A percentile compares a stretch with the other conserved stretches of the same genome.
phyloP scores from a whole-genome alignment of 2,329 filamentous ascomycete genomes.

The Scedosporium minutisporum region DNA sequence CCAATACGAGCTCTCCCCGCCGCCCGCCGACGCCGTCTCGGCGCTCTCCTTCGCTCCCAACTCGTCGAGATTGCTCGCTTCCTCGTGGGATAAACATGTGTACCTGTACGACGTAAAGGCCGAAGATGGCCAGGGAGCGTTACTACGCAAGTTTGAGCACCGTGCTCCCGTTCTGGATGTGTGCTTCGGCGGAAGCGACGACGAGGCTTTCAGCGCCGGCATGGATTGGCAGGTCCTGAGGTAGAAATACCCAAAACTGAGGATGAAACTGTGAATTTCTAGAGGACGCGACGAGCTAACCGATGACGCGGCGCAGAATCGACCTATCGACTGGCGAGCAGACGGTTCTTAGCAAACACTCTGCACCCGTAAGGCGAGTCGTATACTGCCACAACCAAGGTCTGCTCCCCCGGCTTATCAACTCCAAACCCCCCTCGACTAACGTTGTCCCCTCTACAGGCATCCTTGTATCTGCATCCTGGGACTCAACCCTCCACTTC shows the following conservation, averaged over 20 bases:
- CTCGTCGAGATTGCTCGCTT: constrained; percentile 71
- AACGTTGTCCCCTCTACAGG: constrained; percentile 25
- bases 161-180: constrained; percentile 81
- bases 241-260: too few species aligned
- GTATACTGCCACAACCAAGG: constrained; percentile 69
- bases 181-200: constrained; percentile 76
- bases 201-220: constrained; percentile 77
- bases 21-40: constrained; percentile 81
- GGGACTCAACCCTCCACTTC: constrained; percentile 85
- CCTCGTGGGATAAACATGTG: constrained; percentile 88
- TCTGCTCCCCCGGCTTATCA: constrained; percentile 15
- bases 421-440: neutral
- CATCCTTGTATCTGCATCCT: constrained; percentile 80
- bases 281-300: too few species aligned
- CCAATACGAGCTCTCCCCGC: constrained; percentile 74
- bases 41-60: constrained; percentile 74
- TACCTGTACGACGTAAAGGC: constrained; percentile 75
- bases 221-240: constrained; percentile 78
- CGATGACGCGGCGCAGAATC: constrained; percentile 32
- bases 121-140: constrained; percentile 47
- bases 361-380: constrained; percentile 70
- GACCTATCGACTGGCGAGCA: constrained; percentile 64
- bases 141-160: constrained; percentile 68
- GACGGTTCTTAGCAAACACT: constrained; percentile 68
- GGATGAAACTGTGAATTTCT: too few species aligned